Evolutionary conservation across 495 filamentous ascomycete genomes (phyloP).

Genomic region (Aspergillus taichungensis): DNA sequence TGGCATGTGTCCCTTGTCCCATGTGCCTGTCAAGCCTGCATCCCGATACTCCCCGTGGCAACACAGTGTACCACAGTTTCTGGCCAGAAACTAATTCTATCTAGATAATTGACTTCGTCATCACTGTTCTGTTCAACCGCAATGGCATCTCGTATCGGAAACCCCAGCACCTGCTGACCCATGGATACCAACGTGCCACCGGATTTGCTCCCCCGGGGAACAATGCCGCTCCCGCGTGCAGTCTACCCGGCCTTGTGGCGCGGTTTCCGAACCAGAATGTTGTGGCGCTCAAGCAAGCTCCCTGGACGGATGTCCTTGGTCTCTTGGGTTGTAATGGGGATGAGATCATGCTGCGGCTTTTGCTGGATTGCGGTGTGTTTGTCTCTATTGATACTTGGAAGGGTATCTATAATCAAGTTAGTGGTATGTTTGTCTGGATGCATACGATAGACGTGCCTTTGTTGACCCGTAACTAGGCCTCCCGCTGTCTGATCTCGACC

Average conservation of each 20-base stretch:
- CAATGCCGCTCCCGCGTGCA: conserved; percentile 22
- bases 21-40: not conserved
- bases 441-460: not conserved
- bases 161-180: conserved; percentile 65
- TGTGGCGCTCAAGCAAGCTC: conserved; percentile 52
- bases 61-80: not conserved
- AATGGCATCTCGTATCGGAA: conserved; percentile 34
- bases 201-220: conserved; percentile 13
- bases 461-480: conserved; percentile 25
- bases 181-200: conserved; percentile 55
- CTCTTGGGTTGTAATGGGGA: conserved; percentile 72
- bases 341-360: conserved; percentile 67
- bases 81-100: conserved; percentile 15
- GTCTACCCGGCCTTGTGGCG: conserved; percentile 45
- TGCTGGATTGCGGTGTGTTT: conserved; percentile 76
- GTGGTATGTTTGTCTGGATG: conserved; percentile 45
- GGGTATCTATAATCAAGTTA: conserved; percentile 67
- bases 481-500: conserved; percentile 36
- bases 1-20: not conserved
- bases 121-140: conserved; percentile 64
- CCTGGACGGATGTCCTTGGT: conserved; percentile 64
- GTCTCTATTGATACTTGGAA: conserved; percentile 46
- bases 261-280: conserved; percentile 63
- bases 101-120: conserved; percentile 77
- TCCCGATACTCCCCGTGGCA: no score